A percentile compares a stretch with the other conserved stretches of the same genome.
phyloP scores from a whole-genome alignment of 768 basidiomycete species.

The Artomyces pyxidatus region DNA sequence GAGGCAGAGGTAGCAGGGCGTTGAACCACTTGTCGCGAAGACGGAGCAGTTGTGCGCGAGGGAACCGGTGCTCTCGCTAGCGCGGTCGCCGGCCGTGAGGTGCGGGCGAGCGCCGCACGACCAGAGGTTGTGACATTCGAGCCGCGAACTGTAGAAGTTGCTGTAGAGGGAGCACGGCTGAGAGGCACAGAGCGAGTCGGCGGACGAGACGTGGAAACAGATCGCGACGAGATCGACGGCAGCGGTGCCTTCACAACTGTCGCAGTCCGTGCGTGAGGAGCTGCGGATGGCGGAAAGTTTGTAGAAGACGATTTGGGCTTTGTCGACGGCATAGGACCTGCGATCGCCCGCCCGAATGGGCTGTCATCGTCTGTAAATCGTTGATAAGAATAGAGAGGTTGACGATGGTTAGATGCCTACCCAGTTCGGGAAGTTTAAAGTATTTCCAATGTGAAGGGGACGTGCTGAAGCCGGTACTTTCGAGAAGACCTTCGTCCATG shows the following conservation, averaged over 20 bases:
- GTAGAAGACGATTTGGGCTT: background rate
- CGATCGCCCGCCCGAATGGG: background rate
- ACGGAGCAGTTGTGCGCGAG: background rate
- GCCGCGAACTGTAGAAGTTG: too few species aligned
- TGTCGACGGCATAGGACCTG: background rate
- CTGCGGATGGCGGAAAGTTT: background rate
- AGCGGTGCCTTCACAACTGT: too few species aligned
- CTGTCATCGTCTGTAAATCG: background rate
- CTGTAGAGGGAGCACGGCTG: too few species aligned
- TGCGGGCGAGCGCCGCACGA: background rate
- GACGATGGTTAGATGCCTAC: slow-evolving; percentile 1
- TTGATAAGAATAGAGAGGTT: background rate
- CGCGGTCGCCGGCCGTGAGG: background rate
- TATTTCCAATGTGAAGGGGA: slow-evolving; percentile 8
- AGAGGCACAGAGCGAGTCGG: too few species aligned
- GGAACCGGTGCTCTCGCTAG: background rate
- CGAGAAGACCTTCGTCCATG: slow-evolving; percentile 8
- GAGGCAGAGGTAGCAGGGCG: slow-evolving; percentile 1
- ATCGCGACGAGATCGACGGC: too few species aligned
- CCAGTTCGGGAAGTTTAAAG: slow-evolving; percentile 6
- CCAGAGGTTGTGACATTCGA: too few species aligned
- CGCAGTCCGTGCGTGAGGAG: background rate
- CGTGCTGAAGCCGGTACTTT: slow-evolving; percentile 6
- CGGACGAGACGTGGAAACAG: too few species aligned
- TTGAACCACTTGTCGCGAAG: too few species aligned